Base-by-base conservation (phyloP, 164 flowering plant species). In the Vitis labrusca region DNA sequence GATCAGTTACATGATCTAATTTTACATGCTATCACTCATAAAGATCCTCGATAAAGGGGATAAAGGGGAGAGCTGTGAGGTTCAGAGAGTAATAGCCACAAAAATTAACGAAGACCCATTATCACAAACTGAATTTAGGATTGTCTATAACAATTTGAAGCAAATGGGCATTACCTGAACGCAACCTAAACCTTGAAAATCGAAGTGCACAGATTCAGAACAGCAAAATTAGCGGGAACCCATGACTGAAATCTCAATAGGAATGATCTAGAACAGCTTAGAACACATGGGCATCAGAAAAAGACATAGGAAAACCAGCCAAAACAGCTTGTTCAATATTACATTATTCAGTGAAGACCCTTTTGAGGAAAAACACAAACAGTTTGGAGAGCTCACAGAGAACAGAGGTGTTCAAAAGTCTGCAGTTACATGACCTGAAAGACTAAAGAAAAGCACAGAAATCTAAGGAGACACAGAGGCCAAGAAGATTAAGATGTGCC, bases 201-300 rank as follows among this genome's bases (percentile, higher is more conserved):
- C 63, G 49, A 59, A 27, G 63, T 59, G 50, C 52, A n/a, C 48
- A 27, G 13, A 61, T 50, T 44, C n/a, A 62, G n/a, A 66, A 32
- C 57, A 37, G 54, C n/a, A 47, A 69, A 61, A 71, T 78, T 83
- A 88, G 71, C 85, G 88, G 78, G 65, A 76, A 75, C 76, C 84
- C 88, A 83, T 83, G 72, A 70, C 63, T 37, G 58, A 27, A 60
- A 78, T 63, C 59, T 11, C 14, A 49, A 16, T 32, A 53, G 12
- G n/a, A 61, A 55, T 63, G 68, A 58, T 50, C 65, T 71, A 80
- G 66, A 70, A 30, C 70, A 72, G 58, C n/a, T 75, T 50, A 61
- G 44, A 71, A 63, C 60, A 81, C 73, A 78, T 76, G 83, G 80
- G 79, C 80, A 77, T 75, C 30, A 47, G 71, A 3, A 27, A 73